Evolutionary conservation across 805 yeast species (phyloP).

Genomic region (Metschnikowia dekortorum): DNA sequence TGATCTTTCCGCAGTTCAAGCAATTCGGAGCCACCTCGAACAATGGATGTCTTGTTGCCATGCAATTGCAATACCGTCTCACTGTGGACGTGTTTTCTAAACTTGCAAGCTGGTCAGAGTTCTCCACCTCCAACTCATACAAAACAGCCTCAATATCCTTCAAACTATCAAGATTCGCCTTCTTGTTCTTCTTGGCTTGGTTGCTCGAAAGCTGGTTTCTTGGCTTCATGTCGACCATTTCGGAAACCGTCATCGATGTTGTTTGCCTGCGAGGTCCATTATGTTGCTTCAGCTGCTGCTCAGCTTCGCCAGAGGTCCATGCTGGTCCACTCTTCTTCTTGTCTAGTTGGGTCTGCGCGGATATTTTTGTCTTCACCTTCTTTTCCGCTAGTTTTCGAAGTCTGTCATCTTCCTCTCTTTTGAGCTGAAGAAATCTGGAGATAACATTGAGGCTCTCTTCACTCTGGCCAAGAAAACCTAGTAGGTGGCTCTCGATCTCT

Average conservation of each 20-base stretch:
- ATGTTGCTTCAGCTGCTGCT: constrained; percentile 5
- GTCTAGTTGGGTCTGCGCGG: constrained; percentile 1
- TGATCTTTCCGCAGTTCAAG: constrained; percentile 87
- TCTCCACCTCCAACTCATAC: constrained; percentile 43
- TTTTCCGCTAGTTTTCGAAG: constrained; percentile 7
- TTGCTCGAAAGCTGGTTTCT: constrained; percentile 20
- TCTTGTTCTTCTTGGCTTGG: constrained; percentile 31
- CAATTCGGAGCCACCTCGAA: constrained; percentile 92
- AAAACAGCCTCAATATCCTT: constrained; percentile 65
- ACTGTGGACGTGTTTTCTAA: constrained; percentile 5
- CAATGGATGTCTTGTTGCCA: constrained; percentile 83
- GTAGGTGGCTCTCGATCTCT: constrained; percentile 49
- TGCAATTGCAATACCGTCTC: constrained; percentile 62
- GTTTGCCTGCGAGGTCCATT: constrained; percentile 10
- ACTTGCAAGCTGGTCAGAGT: constrained; percentile 6
- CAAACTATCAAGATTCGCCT: constrained; percentile 48
- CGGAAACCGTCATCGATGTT: constrained; percentile 42
- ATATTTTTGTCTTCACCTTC: not conserved
- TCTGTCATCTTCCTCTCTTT: constrained; percentile 25
- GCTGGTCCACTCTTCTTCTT: not conserved
- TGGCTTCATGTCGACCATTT: constrained; percentile 40
- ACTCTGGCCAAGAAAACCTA: constrained; percentile 54
- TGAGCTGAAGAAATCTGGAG: constrained; percentile 37
- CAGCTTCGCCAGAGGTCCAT: constrained; percentile 2
- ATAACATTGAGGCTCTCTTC: constrained; percentile 49